These are phyloP conservation scores for Daedaleopsis sinensis DNA, from an alignment of 768 basidiomycete species.

Conservation along the genomic window DNA sequence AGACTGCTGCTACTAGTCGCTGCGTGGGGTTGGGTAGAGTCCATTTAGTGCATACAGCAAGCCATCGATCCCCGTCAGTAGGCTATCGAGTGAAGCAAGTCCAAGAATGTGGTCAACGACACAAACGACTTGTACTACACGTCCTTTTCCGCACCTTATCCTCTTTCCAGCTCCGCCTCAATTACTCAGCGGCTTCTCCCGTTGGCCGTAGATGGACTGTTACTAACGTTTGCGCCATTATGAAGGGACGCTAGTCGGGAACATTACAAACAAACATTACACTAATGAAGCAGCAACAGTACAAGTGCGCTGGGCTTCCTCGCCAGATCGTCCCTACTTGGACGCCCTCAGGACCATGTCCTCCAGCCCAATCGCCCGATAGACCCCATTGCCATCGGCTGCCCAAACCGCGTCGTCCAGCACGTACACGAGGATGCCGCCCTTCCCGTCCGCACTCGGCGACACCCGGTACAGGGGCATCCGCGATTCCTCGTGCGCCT, in stretches of 20 bases:
- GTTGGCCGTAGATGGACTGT: background rate
- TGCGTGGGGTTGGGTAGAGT: conserved; percentile 81
- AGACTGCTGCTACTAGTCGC: conserved; percentile 67
- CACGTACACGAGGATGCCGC: conserved; percentile 88
- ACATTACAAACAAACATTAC: background rate
- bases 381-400: conserved; percentile 58
- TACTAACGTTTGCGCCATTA: background rate
- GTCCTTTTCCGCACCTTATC: conserved; percentile 15
- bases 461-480: conserved; percentile 91
- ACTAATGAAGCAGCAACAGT: background rate
- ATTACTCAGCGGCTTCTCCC: conserved; percentile 15
- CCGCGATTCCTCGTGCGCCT: conserved; percentile 80
- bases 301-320: background rate
- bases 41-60: conserved; percentile 89
- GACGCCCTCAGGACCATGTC: conserved; percentile 79
- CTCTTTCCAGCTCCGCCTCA: conserved; percentile 14
- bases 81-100: conserved; percentile 26
- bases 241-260: background rate
- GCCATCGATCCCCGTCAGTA: conserved; percentile 66
- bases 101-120: conserved; percentile 19
- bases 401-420: conserved; percentile 95
- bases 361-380: conserved; percentile 80
- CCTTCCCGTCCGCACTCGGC: conserved; percentile 75
- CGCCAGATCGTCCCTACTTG: conserved; percentile 13
- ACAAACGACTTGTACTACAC: conserved; percentile 11